phyloP scores from a whole-genome alignment of 2,329 filamentous ascomycete species.

The Cercospora zeae-maydis region DNA sequence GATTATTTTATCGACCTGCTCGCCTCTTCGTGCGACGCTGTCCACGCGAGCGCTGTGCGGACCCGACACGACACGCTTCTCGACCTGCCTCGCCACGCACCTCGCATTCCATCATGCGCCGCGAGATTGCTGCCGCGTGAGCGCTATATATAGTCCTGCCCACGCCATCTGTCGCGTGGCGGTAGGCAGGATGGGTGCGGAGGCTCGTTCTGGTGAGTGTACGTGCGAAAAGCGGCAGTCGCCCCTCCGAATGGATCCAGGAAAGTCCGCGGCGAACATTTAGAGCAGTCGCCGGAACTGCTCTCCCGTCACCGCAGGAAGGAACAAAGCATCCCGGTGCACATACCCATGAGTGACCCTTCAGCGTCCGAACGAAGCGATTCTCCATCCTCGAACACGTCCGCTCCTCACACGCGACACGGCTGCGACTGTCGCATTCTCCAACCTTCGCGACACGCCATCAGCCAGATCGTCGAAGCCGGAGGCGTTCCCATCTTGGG shows the following conservation, averaged over 20 bases:
- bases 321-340: neutral
- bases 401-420: conserved; percentile 14
- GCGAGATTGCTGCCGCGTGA: neutral
- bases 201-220: neutral
- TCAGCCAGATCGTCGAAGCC: conserved; percentile 4
- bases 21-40: neutral
- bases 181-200: neutral
- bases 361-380: neutral
- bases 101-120: neutral
- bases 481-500: conserved; percentile 10
- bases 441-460: conserved; percentile 6
- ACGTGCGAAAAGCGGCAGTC: neutral
- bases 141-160: neutral
- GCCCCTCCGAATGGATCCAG: neutral
- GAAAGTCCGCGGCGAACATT: neutral
- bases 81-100: neutral
- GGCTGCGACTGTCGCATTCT: conserved; percentile 20
- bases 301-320: neutral
- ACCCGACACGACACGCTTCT: neutral
- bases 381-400: neutral
- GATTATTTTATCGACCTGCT: neutral
- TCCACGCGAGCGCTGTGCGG: neutral
- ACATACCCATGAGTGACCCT: neutral
- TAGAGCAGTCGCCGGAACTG: neutral
- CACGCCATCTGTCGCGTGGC: neutral